phyloP scores from a whole-genome alignment of 2,329 filamentous ascomycete genomes.

The Colletotrichum sidae region DNA sequence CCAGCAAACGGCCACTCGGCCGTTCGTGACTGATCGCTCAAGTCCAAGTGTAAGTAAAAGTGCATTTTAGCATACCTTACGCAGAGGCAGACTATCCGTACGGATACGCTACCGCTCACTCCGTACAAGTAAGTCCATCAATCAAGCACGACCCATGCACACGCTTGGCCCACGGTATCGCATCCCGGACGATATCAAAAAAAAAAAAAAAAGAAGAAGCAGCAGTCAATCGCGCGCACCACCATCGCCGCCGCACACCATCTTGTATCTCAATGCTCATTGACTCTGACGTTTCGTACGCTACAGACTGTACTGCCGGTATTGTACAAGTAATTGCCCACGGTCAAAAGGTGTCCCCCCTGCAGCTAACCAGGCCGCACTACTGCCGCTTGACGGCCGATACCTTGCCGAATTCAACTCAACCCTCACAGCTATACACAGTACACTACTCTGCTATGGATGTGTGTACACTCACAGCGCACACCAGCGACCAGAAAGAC shows the following conservation, averaged over 20 bases:
- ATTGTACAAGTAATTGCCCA: too few species aligned
- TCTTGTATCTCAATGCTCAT: background rate
- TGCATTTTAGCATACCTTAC: background rate
- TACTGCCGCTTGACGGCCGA: background rate
- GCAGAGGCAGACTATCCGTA: background rate
- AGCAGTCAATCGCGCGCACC: background rate
- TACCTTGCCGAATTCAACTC: background rate
- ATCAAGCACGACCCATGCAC: conserved; percentile 5
- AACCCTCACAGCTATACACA: background rate
- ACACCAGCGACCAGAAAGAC: too few species aligned
- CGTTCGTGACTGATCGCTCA: conserved; percentile 7
- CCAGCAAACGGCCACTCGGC: conserved; percentile 30
- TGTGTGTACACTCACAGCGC: too few species aligned
- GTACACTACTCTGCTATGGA: too few species aligned
- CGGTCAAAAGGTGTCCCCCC: conserved; percentile 13
- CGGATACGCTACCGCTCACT: background rate
- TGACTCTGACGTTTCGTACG: too few species aligned
- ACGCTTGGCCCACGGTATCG: conserved; percentile 8
- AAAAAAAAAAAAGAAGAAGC: too few species aligned
- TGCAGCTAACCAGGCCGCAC: conserved; percentile 25
- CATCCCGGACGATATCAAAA: conserved; percentile 35
- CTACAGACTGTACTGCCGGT: too few species aligned
- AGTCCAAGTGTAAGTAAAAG: background rate
- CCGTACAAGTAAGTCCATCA: background rate
- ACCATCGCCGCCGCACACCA: conserved; percentile 24